Percentiles rank a stretch among this genome's conserved stretches.
phyloP scores from a whole-genome alignment of 345 rosid species.

The Rhodamnia argentea region DNA sequence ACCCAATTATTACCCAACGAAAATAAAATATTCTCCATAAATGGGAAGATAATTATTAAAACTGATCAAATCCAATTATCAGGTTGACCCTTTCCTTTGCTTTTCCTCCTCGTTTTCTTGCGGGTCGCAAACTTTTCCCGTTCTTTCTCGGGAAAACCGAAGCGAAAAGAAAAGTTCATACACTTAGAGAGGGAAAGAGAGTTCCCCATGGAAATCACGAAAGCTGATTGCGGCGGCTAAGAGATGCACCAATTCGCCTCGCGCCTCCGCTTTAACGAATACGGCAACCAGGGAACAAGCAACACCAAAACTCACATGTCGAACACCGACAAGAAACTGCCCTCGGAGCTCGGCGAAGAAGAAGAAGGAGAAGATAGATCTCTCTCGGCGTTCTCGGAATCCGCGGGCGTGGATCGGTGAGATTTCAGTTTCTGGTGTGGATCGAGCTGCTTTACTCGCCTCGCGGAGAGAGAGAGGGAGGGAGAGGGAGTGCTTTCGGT shows the following conservation, averaged over 20 bases:
- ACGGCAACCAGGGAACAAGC: not conserved
- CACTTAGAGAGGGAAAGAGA: not conserved
- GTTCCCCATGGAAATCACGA: not conserved
- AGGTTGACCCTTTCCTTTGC: not conserved
- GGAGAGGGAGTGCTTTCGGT: not conserved
- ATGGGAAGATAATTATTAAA: too few species aligned
- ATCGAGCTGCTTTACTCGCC: not conserved
- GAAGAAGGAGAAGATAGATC: not conserved
- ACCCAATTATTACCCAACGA: too few species aligned
- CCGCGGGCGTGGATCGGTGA: not conserved
- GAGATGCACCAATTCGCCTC: not conserved
- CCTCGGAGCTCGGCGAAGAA: not conserved
- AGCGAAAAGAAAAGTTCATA: not conserved
- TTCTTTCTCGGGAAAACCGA: not conserved
- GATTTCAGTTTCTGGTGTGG: not conserved
- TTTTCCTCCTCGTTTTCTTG: not conserved
- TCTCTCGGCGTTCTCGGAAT: not conserved
- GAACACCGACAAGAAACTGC: not conserved
- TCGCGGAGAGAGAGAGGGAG: not conserved
- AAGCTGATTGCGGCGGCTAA: not conserved
- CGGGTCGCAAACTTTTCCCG: not conserved
- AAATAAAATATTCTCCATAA: too few species aligned
- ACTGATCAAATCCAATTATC: not conserved
- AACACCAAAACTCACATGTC: not conserved
- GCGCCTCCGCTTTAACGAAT: not conserved